Evolutionary conservation across 345 rosid genomes (phyloP), one percentile per base, ranked within the genome.

Genomic region (Lumnitzera racemosa): DNA sequence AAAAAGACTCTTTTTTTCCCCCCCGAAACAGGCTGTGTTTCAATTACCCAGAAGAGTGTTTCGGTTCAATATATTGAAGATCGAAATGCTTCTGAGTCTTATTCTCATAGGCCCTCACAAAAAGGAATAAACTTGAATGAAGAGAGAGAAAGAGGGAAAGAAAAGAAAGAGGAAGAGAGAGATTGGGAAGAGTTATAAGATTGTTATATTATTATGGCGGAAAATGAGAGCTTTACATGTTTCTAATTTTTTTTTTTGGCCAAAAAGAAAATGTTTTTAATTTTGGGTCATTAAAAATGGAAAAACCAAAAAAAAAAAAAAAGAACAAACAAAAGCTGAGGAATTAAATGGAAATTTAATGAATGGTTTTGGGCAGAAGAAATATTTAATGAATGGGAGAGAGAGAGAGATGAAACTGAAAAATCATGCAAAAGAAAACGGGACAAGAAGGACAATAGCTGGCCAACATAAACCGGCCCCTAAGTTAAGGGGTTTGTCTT

Each of bases 21-120:
- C 27, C 0, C 12, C 24, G 15, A 27, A 59, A 47, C 36, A 51
- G 0, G 53, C 46, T n/a, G 16, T 13, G 8, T 57, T 57, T 57
- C 60, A 41, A 57, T 36, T 49, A 12, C 15, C 25, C 12, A 41
- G 31, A 11, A 54, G 56, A 43, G 24, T 36, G 9, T 36, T 36
- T 36, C 11, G 43, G 43, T 36, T 29, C 7, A 24, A 15, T 20
- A 27, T 47, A 54, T 56, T 36, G 36, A 36, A 56, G 36, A n/a
- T 12, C 49, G 41, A 55, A 10, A 54, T 53, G n/a, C 41, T 49
- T 15, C n/a, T 15, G 68, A n/a, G 56, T 65, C 49, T 51, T 65
- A 57, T 49, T 50, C 20, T 16, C 24, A 46, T 51, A 12, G 29
- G 12, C 1, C 9, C 15, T 20, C 25, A 49, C 58, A 24, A 48